phyloP scores from a whole-genome alignment of 305 asterid species.

The Fraxinus dipetala region DNA sequence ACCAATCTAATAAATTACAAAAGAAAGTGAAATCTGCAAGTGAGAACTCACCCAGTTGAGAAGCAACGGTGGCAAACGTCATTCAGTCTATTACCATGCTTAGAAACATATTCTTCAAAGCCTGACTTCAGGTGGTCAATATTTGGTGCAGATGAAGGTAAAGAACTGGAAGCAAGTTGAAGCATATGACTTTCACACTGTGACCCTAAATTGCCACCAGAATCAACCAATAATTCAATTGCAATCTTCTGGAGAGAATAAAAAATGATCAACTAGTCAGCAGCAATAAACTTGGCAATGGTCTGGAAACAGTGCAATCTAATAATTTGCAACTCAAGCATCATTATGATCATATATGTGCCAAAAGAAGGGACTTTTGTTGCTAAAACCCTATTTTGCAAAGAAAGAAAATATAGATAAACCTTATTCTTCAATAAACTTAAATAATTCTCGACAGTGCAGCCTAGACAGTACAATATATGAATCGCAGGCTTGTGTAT shows the following conservation, averaged over 20 bases:
- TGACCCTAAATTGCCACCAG: slow-evolving; percentile 36
- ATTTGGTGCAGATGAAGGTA: slow-evolving; percentile 38
- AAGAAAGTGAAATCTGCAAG: slow-evolving; percentile 14
- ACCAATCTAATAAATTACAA: slow-evolving; percentile 7
- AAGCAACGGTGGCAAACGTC: slow-evolving; percentile 58
- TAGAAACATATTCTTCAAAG: slow-evolving; percentile 60
- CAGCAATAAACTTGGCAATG: background rate
- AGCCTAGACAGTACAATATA: background rate
- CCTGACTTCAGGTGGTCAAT: slow-evolving; percentile 60
- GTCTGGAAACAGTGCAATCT: slow-evolving; percentile 16
- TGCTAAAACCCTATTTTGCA: slow-evolving; percentile 6
- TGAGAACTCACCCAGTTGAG: slow-evolving; percentile 51
- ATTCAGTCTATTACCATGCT: slow-evolving; percentile 54
- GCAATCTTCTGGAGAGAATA: slow-evolving; percentile 60
- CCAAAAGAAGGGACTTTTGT: background rate
- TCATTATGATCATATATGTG: slow-evolving; percentile 11
- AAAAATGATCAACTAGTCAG: slow-evolving; percentile 27
- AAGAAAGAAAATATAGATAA: background rate
- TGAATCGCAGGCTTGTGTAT: background rate
- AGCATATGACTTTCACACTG: slow-evolving; percentile 35
- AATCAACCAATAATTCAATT: slow-evolving; percentile 58
- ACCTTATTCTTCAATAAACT: background rate
- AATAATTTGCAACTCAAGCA: slow-evolving; percentile 15
- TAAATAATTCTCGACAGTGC: background rate
- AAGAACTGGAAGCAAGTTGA: slow-evolving; percentile 40